Conservation (phyloP, 225 moss, liverwort and hornwort species). For the Climacium dendroides region DNA sequence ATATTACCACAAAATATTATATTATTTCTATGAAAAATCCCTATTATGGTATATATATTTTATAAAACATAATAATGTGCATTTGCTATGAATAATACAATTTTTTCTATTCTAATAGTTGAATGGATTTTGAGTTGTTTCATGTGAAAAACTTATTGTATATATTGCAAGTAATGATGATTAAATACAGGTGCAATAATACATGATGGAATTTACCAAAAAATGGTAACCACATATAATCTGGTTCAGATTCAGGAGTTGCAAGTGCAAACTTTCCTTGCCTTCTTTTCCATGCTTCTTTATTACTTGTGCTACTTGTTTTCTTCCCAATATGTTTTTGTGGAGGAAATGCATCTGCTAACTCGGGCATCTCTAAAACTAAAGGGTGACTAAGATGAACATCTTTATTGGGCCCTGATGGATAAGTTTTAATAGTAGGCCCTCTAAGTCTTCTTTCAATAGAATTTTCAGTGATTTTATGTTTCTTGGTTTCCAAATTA, state of each 20-base stretch:
- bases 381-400: slow-evolving; percentile 3
- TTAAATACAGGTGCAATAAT: neutral
- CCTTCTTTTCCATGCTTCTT: slow-evolving; percentile 22
- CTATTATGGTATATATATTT: neutral
- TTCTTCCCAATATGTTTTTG: neutral
- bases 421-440: neutral
- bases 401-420: neutral
- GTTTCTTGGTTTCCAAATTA: neutral
- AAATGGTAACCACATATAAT: slow-evolving; percentile 37
- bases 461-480: neutral
- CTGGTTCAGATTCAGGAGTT: neutral
- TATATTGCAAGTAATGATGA: neutral
- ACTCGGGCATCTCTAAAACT: neutral
- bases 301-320: neutral
- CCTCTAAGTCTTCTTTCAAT: slow-evolving; percentile 3
- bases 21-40: accelerated
- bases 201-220: slow-evolving; percentile 4
- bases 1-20: neutral
- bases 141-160: neutral
- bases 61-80: neutral
- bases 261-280: slow-evolving; percentile 15
- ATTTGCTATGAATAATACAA: too few relatives aligned
- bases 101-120: neutral
- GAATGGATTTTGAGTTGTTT: neutral
- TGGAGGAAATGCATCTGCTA: neutral